Evolutionary conservation across 495 filamentous ascomycete genomes (phyloP).

Genomic region (Schizothecium vesticola): DNA sequence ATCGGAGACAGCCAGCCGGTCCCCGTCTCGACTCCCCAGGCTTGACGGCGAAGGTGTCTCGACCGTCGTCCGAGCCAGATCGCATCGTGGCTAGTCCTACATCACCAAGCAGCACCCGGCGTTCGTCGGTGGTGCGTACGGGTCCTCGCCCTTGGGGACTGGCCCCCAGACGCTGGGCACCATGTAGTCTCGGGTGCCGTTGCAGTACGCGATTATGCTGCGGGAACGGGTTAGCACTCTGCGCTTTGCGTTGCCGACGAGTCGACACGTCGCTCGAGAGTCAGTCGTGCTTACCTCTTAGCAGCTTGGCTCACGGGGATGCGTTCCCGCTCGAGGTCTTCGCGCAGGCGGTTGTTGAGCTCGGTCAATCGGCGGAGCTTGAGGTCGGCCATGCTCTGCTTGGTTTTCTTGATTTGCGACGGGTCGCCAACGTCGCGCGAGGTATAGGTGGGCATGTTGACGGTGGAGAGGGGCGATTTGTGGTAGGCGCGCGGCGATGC

Average conservation of each 20-base stretch:
- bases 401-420: constrained; percentile 83
- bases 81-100: constrained; percentile 42
- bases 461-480: neutral
- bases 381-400: constrained; percentile 97
- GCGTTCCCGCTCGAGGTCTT: constrained; percentile 89
- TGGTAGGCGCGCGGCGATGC: neutral
- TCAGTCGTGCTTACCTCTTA: constrained; percentile 62
- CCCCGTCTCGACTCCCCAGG: neutral
- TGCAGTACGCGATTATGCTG: constrained; percentile 94
- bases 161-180: constrained; percentile 94
- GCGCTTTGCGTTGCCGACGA: neutral
- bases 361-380: constrained; percentile 94
- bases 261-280: neutral
- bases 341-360: constrained; percentile 86
- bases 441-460: constrained; percentile 50
- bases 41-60: neutral
- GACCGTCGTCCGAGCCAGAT: neutral
- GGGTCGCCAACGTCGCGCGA: constrained; percentile 56
- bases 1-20: constrained; percentile 2
- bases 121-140: constrained; percentile 88
- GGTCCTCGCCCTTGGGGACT: constrained; percentile 90
- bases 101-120: constrained; percentile 91
- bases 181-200: constrained; percentile 97
- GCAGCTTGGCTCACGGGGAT: constrained; percentile 94
- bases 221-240: neutral